phyloP scores from a whole-genome alignment of 78 protist genomes.

The Monosiga brevicollis region DNA sequence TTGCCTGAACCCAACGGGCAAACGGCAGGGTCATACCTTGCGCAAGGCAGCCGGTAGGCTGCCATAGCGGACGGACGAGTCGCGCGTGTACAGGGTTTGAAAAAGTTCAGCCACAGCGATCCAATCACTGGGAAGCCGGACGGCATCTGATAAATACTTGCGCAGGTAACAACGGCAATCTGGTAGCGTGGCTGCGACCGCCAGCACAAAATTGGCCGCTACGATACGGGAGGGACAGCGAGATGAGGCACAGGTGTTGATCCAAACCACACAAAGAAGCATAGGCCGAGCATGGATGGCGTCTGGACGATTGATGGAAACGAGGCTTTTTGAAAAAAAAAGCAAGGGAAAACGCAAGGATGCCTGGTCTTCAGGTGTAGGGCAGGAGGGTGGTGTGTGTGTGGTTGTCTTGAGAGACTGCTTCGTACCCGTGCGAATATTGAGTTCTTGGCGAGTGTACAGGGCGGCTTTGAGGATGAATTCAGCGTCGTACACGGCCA shows the following conservation, averaged over 20 bases:
- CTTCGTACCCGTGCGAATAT: slow-evolving; percentile 52
- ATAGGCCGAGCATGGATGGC: neutral
- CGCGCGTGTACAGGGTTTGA: neutral
- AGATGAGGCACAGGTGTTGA: neutral
- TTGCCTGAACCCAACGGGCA: too few relatives aligned
- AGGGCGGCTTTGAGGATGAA: slow-evolving; percentile 61
- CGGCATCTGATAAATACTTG: slow-evolving; percentile 27
- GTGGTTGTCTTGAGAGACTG: too few relatives aligned
- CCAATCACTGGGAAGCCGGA: slow-evolving; percentile 75
- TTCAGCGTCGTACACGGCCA: slow-evolving; percentile 46
- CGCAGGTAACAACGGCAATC: slow-evolving; percentile 39
- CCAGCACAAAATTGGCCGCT: slow-evolving; percentile 59
- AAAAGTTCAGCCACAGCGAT: slow-evolving; percentile 42
- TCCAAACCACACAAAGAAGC: neutral
- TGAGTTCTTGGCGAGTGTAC: slow-evolving; percentile 60
- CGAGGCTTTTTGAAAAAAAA: too few relatives aligned
- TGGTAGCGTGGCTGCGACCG: slow-evolving; percentile 32
- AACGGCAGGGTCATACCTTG: too few relatives aligned
- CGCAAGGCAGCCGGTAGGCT: neutral
- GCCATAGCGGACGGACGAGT: neutral
- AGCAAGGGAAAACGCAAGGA: too few relatives aligned
- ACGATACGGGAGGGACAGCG: too few relatives aligned
- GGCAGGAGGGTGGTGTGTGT: too few relatives aligned
- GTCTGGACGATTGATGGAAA: too few relatives aligned
- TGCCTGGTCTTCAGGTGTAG: too few relatives aligned